A percentile compares a stretch with the other conserved stretches of the same genome.
Evolutionary conservation across 225 moss, liverwort and hornwort genomes (phyloP).

Genomic region (Neckera pumila): DNA sequence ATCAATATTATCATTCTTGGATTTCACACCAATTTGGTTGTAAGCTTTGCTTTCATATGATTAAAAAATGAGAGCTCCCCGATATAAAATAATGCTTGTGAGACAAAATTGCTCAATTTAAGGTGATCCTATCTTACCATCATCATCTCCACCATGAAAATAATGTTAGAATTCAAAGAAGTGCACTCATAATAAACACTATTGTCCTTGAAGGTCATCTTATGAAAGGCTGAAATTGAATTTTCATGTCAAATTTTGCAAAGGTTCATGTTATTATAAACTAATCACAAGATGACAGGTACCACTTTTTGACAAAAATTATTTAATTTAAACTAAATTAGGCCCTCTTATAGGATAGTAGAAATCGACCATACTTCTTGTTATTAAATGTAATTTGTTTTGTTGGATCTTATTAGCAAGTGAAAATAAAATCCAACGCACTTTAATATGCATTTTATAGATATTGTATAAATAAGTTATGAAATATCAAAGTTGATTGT

Average conservation of each 20-base stretch:
- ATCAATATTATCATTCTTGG: too few relatives aligned
- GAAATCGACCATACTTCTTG: fast-evolving
- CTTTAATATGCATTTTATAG: not conserved
- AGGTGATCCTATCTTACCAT: not conserved
- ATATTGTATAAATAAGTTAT: not conserved
- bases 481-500: not conserved
- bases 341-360: fast-evolving
- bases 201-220: fast-evolving
- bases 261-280: not conserved
- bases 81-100: not conserved
- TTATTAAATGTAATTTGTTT: not conserved
- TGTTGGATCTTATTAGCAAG: not conserved
- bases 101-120: not conserved
- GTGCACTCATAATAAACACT: fast-evolving
- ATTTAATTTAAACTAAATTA: not conserved
- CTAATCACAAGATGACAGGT: not conserved
- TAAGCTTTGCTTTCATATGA: not conserved
- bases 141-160: not conserved
- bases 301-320: not conserved
- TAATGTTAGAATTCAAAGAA: fast-evolving
- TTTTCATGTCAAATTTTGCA: fast-evolving
- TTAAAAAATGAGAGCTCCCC: fast-evolving
- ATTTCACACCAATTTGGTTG: not conserved
- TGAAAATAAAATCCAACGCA: not conserved
- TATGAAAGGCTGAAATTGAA: not conserved